Percentiles rank a stretch among this genome's conserved stretches.
Conservation (phyloP, 164 flowering plant species). For the Aristolochia contorta region DNA sequence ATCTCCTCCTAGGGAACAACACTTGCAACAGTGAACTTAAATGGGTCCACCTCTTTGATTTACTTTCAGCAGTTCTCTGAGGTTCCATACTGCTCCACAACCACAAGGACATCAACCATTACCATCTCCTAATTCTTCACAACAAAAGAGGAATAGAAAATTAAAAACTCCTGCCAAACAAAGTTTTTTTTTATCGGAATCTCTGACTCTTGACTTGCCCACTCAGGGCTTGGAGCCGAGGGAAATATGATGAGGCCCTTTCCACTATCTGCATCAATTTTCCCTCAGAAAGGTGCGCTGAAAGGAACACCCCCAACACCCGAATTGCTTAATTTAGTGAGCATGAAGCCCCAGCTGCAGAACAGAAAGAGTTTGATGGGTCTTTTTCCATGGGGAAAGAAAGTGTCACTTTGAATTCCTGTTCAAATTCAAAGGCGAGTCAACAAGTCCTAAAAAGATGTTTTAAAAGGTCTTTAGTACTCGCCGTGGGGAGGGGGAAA, state of each 20-base stretch:
- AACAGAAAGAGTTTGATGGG: background rate
- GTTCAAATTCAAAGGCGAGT: background rate
- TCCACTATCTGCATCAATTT: conserved; percentile 1
- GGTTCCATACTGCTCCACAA: conserved; percentile 20
- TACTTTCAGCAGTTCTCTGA: conserved; percentile 23
- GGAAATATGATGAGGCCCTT: conserved; percentile 4
- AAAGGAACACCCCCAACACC: background rate
- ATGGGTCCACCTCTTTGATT: conserved; percentile 33
- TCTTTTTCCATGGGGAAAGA: background rate
- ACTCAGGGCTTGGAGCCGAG: conserved; percentile 24
- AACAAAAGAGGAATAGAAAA: background rate
- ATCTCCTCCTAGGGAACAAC: conserved; percentile 43
- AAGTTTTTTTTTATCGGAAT: conserved; percentile 9
- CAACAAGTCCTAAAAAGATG: conserved; percentile 4
- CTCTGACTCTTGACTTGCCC: conserved; percentile 59
- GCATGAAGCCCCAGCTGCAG: background rate
- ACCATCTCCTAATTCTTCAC: background rate
- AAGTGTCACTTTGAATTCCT: background rate
- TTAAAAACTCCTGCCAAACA: background rate
- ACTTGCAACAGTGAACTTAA: conserved; percentile 23
- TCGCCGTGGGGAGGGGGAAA: no score
- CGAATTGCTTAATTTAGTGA: background rate
- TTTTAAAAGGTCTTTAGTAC: no score
- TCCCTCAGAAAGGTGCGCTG: background rate
- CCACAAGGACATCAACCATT: background rate